A percentile compares a stretch with the other conserved stretches of the same genome.
Evolutionary conservation across 2,329 filamentous ascomycete genomes (phyloP).

Genomic region (Didymella pinodella): DNA sequence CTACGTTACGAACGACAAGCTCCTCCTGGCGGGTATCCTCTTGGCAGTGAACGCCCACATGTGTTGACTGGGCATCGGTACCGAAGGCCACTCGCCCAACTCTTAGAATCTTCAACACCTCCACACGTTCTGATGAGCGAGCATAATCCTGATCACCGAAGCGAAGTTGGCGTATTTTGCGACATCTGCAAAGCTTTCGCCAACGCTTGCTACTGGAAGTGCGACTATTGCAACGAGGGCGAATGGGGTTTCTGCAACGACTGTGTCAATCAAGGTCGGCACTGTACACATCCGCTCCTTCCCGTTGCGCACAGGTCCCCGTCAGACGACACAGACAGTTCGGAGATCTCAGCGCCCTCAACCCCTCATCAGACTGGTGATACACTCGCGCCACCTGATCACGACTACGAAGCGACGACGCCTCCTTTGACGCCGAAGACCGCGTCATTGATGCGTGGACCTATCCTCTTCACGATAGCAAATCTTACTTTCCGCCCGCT

Average conservation of each 20-base stretch:
- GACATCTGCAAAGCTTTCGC: slow-evolving; percentile 75
- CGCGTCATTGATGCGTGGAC: slow-evolving; percentile 52
- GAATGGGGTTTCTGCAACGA: slow-evolving; percentile 94
- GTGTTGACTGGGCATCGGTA: slow-evolving; percentile 59
- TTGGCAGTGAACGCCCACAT: slow-evolving; percentile 60
- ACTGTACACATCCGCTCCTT: slow-evolving; percentile 82
- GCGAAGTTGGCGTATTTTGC: slow-evolving; percentile 87
- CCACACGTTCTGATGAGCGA: slow-evolving; percentile 58
- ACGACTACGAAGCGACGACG: slow-evolving; percentile 45
- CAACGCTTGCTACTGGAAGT: slow-evolving; percentile 90
- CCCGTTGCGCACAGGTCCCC: slow-evolving; percentile 70
- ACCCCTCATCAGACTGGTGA: slow-evolving; percentile 31
- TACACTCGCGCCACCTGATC: slow-evolving; percentile 32
- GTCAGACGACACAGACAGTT: slow-evolving; percentile 16
- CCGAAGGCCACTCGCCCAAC: slow-evolving; percentile 36
- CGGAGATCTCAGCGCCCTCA: slow-evolving; percentile 23
- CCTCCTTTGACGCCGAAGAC: slow-evolving; percentile 53
- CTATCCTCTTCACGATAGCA: slow-evolving; percentile 45
- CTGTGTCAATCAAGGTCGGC: slow-evolving; percentile 83
- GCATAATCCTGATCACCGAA: slow-evolving; percentile 71
- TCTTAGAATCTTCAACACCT: slow-evolving; percentile 33
- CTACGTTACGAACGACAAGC: slow-evolving; percentile 65
- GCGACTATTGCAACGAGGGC: slow-evolving; percentile 84
- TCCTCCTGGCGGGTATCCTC: slow-evolving; percentile 53
- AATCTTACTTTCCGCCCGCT: slow-evolving; percentile 67